These are phyloP conservation scores for Endoconidiophora laricicola DNA, from an alignment of 2,329 filamentous ascomycete genomes.

Conservation along the genomic window DNA sequence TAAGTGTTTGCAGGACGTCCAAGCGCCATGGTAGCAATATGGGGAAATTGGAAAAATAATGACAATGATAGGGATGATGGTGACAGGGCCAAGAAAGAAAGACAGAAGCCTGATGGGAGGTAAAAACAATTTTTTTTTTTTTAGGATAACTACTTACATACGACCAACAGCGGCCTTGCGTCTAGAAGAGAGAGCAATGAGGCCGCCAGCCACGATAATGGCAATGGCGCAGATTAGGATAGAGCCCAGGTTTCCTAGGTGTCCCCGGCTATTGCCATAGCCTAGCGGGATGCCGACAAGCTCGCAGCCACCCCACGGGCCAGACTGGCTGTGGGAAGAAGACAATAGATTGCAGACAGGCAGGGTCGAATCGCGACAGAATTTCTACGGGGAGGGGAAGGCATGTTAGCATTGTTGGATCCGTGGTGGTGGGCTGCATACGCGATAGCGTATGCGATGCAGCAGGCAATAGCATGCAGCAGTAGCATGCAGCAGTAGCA, in stretches of 20 bases:
- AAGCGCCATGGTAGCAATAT: neutral
- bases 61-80: no score
- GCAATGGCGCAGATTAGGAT: slow-evolving; percentile 69
- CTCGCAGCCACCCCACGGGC: slow-evolving; percentile 52
- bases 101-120: no score
- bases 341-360: slow-evolving; percentile 70
- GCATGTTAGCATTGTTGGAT: neutral
- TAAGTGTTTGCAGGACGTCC: slow-evolving; percentile 3
- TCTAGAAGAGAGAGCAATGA: slow-evolving; percentile 66
- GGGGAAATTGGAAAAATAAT: slow-evolving; percentile 2
- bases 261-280: slow-evolving; percentile 46
- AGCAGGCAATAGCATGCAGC: no score
- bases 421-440: neutral
- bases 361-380: slow-evolving; percentile 70
- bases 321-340: slow-evolving; percentile 38
- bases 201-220: slow-evolving; percentile 47
- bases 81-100: no score
- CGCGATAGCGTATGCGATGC: no score
- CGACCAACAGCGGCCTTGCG: slow-evolving; percentile 90
- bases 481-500: no score
- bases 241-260: slow-evolving; percentile 80
- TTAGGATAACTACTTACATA: slow-evolving; percentile 39
- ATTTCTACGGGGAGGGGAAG: slow-evolving; percentile 36
- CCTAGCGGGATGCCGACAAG: slow-evolving; percentile 60
- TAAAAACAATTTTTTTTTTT: no score